A percentile compares a stretch with the other conserved stretches of the same genome.
Conservation (phyloP, 2,329 filamentous ascomycete genomes). For the Clarireedia monteithiana region DNA sequence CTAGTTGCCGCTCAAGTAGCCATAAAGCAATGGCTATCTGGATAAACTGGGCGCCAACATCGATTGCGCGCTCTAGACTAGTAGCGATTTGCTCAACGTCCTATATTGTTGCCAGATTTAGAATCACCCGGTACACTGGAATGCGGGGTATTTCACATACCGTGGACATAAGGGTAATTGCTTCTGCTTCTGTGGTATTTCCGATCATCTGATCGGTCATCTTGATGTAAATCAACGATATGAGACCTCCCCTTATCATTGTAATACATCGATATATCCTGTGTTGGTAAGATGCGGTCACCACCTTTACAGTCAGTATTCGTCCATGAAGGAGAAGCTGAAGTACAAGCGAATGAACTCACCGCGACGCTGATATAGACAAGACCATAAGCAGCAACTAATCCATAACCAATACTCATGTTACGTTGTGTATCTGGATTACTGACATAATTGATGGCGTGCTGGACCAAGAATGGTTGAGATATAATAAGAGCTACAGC, state of each 20-base stretch:
- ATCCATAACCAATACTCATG: constrained; percentile 14
- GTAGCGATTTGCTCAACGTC: constrained; percentile 28
- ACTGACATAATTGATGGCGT: constrained; percentile 15
- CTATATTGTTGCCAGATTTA: constrained; percentile 37
- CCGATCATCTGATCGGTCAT: neutral
- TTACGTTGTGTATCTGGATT: constrained; percentile 6
- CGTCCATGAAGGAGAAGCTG: neutral
- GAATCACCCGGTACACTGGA: neutral
- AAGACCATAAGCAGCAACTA: constrained; percentile 14
- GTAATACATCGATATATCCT: constrained; percentile 1
- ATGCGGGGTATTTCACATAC: neutral
- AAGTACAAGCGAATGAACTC: neutral
- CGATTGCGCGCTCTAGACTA: constrained; percentile 27
- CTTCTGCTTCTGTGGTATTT: neutral
- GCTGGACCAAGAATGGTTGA: constrained; percentile 13
- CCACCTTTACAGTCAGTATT: neutral
- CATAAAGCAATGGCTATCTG: constrained; percentile 34
- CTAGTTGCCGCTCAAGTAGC: constrained; percentile 31
- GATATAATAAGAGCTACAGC: constrained; percentile 13
- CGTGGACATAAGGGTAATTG: neutral
- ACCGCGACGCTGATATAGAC: constrained; percentile 14
- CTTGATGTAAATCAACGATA: constrained; percentile 38
- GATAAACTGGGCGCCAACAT: constrained; percentile 34
- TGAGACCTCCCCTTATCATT: constrained; percentile 30
- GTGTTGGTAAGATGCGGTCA: constrained; percentile 2